phyloP scores from a whole-genome alignment of 257 asterid species.

The Ilex asprella region DNA sequence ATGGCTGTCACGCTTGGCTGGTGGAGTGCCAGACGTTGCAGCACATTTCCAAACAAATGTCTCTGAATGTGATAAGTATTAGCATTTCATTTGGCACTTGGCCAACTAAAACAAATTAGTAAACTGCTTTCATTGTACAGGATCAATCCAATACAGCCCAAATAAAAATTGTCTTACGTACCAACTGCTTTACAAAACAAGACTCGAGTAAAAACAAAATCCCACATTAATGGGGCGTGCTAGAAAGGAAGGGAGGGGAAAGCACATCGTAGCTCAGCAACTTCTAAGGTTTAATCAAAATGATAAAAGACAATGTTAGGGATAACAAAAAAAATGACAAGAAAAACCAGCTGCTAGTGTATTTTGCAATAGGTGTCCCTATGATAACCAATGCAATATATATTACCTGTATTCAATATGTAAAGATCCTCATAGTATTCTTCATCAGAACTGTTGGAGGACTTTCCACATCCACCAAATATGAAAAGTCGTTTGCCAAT shows the following conservation, averaged over 20 bases:
- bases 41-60: conserved; percentile 78
- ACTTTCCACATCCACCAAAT: conserved; percentile 94
- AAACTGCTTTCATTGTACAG: too few species aligned
- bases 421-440: conserved; percentile 85
- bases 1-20: conserved; percentile 89
- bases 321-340: background rate
- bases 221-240: too few species aligned
- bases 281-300: background rate
- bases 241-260: too few species aligned
- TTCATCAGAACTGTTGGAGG: conserved; percentile 39
- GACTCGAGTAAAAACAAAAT: too few species aligned
- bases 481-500: conserved; percentile 85
- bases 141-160: too few species aligned
- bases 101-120: background rate
- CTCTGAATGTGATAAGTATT: conserved; percentile 39
- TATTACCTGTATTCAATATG: conserved; percentile 76
- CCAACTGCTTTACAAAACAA: too few species aligned
- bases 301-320: background rate
- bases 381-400: background rate
- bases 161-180: too few species aligned
- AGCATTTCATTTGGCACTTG: conserved; percentile 3
- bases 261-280: too few species aligned
- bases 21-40: conserved; percentile 89
- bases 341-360: too few species aligned
- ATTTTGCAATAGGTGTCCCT: too few species aligned